Percentiles rank a stretch among this genome's conserved stretches.
Conservation (phyloP, 2,329 filamentous ascomycete species). For the Ceratocystis alfenasii region DNA sequence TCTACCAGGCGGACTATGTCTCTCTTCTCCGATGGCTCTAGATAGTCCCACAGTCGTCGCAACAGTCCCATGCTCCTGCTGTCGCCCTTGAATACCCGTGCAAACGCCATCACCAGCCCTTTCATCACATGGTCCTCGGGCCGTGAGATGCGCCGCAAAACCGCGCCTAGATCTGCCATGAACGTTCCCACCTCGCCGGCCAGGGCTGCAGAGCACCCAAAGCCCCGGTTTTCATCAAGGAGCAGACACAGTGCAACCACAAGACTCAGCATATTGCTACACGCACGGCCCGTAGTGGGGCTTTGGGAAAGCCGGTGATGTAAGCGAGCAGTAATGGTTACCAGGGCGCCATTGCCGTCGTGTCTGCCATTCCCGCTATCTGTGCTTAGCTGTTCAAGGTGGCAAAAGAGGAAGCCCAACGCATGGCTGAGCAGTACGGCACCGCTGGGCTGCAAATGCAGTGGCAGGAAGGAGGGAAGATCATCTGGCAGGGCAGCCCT, state of each 20-base stretch:
- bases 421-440: neutral
- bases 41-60: constrained; percentile 24
- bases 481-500: neutral
- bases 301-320: constrained; percentile 15
- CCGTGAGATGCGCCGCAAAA: constrained; percentile 23
- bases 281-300: neutral
- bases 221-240: constrained; percentile 25
- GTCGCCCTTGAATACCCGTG: constrained; percentile 24
- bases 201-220: constrained; percentile 27
- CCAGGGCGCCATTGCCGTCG: neutral
- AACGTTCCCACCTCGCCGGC: constrained; percentile 25
- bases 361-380: neutral
- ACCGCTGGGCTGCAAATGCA: constrained; percentile 1
- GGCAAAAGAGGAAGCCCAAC: constrained; percentile 3
- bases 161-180: constrained; percentile 24
- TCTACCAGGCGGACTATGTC: neutral
- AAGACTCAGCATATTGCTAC: constrained; percentile 21
- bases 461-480: neutral
- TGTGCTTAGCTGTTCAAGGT: constrained; percentile 13
- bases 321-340: constrained; percentile 9
- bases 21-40: constrained; percentile 21
- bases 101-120: constrained; percentile 25
- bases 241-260: constrained; percentile 26
- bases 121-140: constrained; percentile 19
- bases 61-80: constrained; percentile 22